Base-by-base conservation (phyloP, 2,329 filamentous ascomycete genomes). In the Botrytis porri region DNA sequence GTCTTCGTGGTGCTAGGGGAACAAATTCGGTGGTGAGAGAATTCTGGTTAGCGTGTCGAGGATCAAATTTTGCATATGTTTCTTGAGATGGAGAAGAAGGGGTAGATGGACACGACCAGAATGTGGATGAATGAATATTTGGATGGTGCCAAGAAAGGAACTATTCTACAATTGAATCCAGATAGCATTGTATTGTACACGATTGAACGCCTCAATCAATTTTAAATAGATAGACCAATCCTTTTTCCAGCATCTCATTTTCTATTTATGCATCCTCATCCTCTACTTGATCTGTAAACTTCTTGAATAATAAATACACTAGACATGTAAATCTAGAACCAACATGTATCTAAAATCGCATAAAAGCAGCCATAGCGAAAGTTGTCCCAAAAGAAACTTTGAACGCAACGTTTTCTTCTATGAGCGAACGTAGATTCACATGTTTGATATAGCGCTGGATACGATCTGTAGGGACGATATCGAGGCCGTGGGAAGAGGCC, bases 41-140 rank as follows among this genome's bases (percentile, higher is more conserved):
- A 43, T 94, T 94, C 79, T 94, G 91, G 89, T 82, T 93, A n/a
- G 85, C 86, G 3, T 90, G 90, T 75, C 85, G 91, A 64, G 85
- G 85, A 7, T 85, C 86, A 0, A 88, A 84, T 77, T 91, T 90
- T 81, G 84, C 88, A 14, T 91, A 90, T 81, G 86, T 84, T 66
- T 89, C 88, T 73, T 73, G 66, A 73, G 39, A 18, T 29, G 29
- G 14, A 4, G n/a, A 29, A 29, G 51, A 7, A 29, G 25, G 9
- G 29, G 35, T 29, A 59, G 48, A 61, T 61, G 37, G 20, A 54
- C 16, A 51, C 8, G 35, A 20, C 3, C 25, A 22, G 12, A n/a
- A 48, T n/a, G n/a, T 20, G 20, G 29, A 35, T 29, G 54, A 20
- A 37, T 61, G 20, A 45, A 45, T 35, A 37, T 37, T n/a, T 20